Percentiles rank a stretch among this genome's conserved stretches.
Conservation (phyloP, 2,329 filamentous ascomycete species). For the Diaporthe sp. region DNA sequence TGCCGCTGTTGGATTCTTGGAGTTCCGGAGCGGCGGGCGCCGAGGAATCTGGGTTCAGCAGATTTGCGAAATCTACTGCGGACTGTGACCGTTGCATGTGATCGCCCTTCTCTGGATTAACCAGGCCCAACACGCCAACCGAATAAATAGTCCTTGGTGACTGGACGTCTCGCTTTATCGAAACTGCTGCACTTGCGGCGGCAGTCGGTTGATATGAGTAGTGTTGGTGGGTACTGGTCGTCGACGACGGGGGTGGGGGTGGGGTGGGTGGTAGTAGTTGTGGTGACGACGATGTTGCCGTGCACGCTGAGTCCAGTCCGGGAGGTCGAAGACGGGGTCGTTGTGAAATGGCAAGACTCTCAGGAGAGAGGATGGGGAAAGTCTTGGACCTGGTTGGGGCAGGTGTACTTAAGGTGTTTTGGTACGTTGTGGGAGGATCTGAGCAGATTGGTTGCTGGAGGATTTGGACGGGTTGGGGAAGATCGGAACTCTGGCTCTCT, state of each 20-base stretch:
- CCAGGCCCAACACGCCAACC: constrained; percentile 36
- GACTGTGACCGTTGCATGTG: constrained; percentile 84
- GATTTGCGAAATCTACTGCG: constrained; percentile 81
- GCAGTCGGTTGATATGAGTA: constrained; percentile 18
- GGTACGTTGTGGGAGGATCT: not conserved
- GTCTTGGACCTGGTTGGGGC: constrained; percentile 6
- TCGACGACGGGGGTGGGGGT: not conserved
- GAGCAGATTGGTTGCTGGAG: constrained; percentile 15
- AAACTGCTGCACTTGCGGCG: constrained; percentile 30
- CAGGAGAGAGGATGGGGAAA: not conserved
- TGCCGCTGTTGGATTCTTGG: constrained; percentile 44
- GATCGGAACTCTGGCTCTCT: constrained; percentile 37
- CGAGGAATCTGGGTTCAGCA: constrained; percentile 74
- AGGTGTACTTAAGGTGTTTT: constrained; percentile 23
- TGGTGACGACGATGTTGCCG: not conserved
- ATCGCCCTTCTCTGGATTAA: constrained; percentile 54
- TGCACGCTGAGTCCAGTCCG: not conserved
- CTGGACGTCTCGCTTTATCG: constrained; percentile 17
- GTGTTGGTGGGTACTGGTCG: constrained; percentile 2
- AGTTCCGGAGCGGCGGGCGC: constrained; percentile 30
- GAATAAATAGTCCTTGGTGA: constrained; percentile 2
- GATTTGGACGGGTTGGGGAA: constrained; percentile 40
- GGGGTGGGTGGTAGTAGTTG: constrained; percentile 1
- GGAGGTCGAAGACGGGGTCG: constrained; percentile 1
- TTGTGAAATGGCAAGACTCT: not conserved